phyloP scores from a whole-genome alignment of 129 eudicot species.

The Lonicera japonica region DNA sequence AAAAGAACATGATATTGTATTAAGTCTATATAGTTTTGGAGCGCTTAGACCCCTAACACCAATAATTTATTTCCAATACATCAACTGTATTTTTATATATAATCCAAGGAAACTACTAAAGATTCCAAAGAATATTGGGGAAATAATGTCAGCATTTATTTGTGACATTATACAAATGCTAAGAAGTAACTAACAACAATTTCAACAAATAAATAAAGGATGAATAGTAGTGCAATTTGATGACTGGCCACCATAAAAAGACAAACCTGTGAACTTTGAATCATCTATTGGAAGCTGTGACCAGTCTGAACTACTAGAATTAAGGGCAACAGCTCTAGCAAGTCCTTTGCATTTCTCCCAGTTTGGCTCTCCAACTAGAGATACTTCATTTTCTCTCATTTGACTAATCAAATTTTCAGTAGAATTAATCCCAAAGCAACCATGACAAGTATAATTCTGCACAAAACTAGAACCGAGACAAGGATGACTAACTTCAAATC shows the following conservation, averaged over 20 bases:
- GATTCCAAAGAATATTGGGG: neutral
- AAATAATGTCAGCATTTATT: neutral
- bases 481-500: slow-evolving; percentile 58
- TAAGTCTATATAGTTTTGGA: neutral
- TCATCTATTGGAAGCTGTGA: slow-evolving; percentile 17
- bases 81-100: neutral
- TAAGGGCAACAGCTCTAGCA: slow-evolving; percentile 62
- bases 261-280: slow-evolving; percentile 44
- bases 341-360: slow-evolving; percentile 70
- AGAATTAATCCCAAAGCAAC: slow-evolving; percentile 36
- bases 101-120: neutral
- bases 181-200: neutral
- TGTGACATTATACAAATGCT: neutral
- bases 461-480: slow-evolving; percentile 57
- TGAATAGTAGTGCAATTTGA: neutral
- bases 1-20: neutral
- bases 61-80: neutral
- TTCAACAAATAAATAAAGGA: slow-evolving; percentile 2
- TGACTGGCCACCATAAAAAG: slow-evolving; percentile 42
- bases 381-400: slow-evolving; percentile 16
- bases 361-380: slow-evolving; percentile 62
- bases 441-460: slow-evolving; percentile 56
- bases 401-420: slow-evolving; percentile 11
- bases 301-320: slow-evolving; percentile 51
- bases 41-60: neutral